These are phyloP conservation scores for Hibiscus trionum DNA, from an alignment of 345 rosid genomes.

Conservation along the genomic window DNA sequence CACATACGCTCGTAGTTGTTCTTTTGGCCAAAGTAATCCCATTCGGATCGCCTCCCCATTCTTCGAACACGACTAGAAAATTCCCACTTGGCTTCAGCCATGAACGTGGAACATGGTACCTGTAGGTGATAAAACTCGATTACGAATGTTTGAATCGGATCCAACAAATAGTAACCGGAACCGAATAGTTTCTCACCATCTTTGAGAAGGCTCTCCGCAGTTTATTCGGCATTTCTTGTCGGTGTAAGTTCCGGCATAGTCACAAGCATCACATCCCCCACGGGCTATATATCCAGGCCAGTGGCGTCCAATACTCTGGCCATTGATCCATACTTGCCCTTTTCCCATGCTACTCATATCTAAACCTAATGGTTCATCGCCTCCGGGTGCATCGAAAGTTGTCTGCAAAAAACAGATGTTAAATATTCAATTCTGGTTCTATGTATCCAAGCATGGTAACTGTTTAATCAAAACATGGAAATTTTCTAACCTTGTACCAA, in stretches of 20 bases:
- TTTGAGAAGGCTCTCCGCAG: constrained; percentile 77
- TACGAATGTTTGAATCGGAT: not conserved
- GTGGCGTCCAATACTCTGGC: constrained; percentile 75
- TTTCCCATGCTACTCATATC: constrained; percentile 83
- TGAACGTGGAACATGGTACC: constrained; percentile 90
- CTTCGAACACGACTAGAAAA: constrained; percentile 69
- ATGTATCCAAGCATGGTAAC: not conserved
- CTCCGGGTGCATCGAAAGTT: constrained; percentile 52
- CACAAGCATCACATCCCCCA: constrained; percentile 64
- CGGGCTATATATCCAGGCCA: constrained; percentile 65
- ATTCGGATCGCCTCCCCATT: constrained; percentile 81
- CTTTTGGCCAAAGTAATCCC: constrained; percentile 64
- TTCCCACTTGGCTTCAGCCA: constrained; percentile 70
- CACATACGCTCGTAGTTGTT: constrained; percentile 32
- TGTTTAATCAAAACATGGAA: not conserved
- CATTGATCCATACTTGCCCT: constrained; percentile 83
- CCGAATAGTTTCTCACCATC: constrained; percentile 40
- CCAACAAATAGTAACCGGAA: not conserved
- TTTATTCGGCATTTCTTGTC: constrained; percentile 47
- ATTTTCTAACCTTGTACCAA: constrained; percentile 56
- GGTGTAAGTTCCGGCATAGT: constrained; percentile 49
- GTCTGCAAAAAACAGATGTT: constrained; percentile 32
- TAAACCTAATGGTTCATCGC: constrained; percentile 65
- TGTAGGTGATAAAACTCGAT: constrained; percentile 13
- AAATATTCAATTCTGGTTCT: not conserved